Percentiles rank a stretch among this genome's conserved stretches.
These are phyloP conservation scores for Podospora appendiculata DNA, from an alignment of 495 filamentous ascomycete genomes.

Conservation along the genomic window DNA sequence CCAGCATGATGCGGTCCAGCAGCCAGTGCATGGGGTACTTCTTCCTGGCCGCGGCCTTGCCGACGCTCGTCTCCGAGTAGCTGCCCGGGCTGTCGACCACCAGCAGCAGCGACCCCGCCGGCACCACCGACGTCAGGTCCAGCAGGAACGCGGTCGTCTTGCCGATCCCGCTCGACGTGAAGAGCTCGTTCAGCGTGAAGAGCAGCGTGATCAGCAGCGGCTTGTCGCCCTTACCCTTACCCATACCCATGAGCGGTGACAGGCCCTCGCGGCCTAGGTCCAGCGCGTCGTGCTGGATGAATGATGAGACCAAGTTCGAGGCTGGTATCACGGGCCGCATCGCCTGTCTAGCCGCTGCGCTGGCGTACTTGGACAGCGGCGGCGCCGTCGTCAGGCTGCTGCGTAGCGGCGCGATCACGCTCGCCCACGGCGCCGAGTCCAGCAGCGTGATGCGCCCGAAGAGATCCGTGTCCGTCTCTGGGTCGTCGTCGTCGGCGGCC, in stretches of 20 bases:
- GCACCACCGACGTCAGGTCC: slow-evolving; percentile 46
- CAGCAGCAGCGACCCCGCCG: slow-evolving; percentile 58
- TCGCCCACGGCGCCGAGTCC: slow-evolving; percentile 73
- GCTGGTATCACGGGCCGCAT: slow-evolving; percentile 35
- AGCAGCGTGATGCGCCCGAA: slow-evolving; percentile 47
- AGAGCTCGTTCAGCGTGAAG: slow-evolving; percentile 97
- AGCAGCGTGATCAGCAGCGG: slow-evolving; percentile 66
- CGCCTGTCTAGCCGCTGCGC: slow-evolving; percentile 37
- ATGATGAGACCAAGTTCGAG: slow-evolving; percentile 34
- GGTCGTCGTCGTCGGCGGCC: neutral
- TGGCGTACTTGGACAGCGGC: slow-evolving; percentile 46
- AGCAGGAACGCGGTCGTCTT: slow-evolving; percentile 70
- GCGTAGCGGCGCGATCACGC: slow-evolving; percentile 49
- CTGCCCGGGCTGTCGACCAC: slow-evolving; percentile 90
- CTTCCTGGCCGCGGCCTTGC: slow-evolving; percentile 34
- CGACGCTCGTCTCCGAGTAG: slow-evolving; percentile 62
- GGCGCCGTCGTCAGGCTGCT: slow-evolving; percentile 37
- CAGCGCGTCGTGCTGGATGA: slow-evolving; percentile 59
- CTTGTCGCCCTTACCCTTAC: slow-evolving; percentile 21
- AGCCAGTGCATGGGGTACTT: slow-evolving; percentile 92
- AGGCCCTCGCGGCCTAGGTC: slow-evolving; percentile 34
- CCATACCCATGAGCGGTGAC: slow-evolving; percentile 20
- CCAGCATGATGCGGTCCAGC: slow-evolving; percentile 71
- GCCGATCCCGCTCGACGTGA: slow-evolving; percentile 59
- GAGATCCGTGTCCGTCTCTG: neutral